Conservation (phyloP, 176 grass and related monocot genomes). For the Microstegium vimineum region DNA sequence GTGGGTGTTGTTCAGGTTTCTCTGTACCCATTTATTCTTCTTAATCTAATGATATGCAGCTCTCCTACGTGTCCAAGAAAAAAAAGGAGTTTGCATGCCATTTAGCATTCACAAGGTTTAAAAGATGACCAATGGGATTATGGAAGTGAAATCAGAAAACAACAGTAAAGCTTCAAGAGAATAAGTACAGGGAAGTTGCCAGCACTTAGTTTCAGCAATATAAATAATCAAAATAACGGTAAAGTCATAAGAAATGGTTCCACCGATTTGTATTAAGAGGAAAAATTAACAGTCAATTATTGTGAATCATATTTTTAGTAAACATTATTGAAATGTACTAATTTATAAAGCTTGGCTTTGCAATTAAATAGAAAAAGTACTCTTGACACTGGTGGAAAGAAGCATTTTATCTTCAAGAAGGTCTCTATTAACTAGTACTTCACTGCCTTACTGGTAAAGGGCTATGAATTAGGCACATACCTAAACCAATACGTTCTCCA, state of each 20-base stretch:
- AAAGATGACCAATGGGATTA: neutral
- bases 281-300: neutral
- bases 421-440: neutral
- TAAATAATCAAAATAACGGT: neutral
- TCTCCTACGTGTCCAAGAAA: neutral
- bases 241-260: neutral
- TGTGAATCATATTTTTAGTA: neutral
- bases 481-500: constrained; percentile 95
- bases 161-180: neutral
- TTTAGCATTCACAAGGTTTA: neutral
- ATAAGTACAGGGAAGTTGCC: neutral
- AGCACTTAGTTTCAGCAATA: constrained; percentile 12
- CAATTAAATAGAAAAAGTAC: neutral
- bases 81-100: neutral
- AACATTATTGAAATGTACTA: neutral
- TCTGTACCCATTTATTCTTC: neutral
- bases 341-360: neutral
- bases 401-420: neutral
- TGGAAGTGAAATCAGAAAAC: neutral
- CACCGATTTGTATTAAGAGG: neutral
- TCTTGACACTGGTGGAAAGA: neutral
- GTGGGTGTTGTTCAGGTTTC: neutral
- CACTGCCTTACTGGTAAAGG: constrained; percentile 1
- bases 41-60: neutral
- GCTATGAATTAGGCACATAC: constrained; percentile 43